A percentile compares a stretch with the other conserved stretches of the same genome.
Evolutionary conservation across 225 moss, liverwort and hornwort species (phyloP).

Genomic region (Anthoceros angustus): DNA sequence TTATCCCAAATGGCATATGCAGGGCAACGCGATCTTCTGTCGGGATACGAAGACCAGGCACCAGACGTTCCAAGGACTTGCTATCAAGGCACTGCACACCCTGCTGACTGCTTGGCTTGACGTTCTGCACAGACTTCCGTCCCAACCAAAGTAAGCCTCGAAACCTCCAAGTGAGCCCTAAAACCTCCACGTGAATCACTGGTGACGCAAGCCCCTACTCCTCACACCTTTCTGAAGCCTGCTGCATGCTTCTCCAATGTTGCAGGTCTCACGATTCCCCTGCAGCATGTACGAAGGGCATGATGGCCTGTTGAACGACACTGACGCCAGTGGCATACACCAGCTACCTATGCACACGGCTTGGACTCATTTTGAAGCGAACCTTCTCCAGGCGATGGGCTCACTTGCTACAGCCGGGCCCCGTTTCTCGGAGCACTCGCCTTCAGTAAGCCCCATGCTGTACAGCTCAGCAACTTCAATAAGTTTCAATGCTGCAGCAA

Average conservation of each 20-base stretch:
- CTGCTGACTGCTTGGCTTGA: slow-evolving; percentile 13
- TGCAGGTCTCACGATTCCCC: slow-evolving; percentile 74
- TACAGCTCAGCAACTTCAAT: slow-evolving; percentile 42
- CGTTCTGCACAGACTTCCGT: slow-evolving; percentile 16
- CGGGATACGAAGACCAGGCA: slow-evolving; percentile 61
- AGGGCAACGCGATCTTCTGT: slow-evolving; percentile 39
- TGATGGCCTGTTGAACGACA: no score
- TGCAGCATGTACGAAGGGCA: slow-evolving; percentile 8
- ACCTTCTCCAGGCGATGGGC: slow-evolving; percentile 71
- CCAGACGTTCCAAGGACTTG: slow-evolving; percentile 31
- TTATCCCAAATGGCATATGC: slow-evolving; percentile 68
- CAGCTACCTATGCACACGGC: no score
- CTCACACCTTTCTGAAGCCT: slow-evolving; percentile 34
- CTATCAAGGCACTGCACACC: slow-evolving; percentile 36
- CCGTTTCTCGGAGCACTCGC: neutral
- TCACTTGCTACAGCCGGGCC: slow-evolving; percentile 9
- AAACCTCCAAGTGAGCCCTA: neutral
- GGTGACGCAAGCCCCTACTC: neutral
- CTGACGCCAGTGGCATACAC: no score
- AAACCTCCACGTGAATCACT: neutral
- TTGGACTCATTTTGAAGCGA: no score
- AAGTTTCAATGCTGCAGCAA: slow-evolving; percentile 61
- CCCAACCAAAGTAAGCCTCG: neutral
- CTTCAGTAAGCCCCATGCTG: slow-evolving; percentile 11
- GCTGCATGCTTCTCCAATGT: slow-evolving; percentile 48